phyloP scores from a whole-genome alignment of 2,329 filamentous ascomycete species.

The Arthroderma uncinatum region DNA sequence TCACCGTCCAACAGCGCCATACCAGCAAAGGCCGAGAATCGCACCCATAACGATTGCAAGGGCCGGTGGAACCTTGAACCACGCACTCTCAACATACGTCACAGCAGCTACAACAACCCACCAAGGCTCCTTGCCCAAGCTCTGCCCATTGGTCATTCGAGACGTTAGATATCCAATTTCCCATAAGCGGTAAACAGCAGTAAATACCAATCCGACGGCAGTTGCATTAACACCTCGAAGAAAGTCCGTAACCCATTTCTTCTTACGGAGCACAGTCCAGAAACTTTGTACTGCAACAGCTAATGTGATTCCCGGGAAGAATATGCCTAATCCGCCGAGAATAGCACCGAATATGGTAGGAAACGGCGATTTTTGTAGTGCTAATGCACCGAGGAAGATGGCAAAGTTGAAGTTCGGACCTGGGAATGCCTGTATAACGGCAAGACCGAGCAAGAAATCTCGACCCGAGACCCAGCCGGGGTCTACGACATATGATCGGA shows the following conservation, averaged over 20 bases:
- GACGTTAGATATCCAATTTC: constrained; percentile 50
- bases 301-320: constrained; percentile 28
- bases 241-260: constrained; percentile 38
- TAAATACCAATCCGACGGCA: constrained; percentile 52
- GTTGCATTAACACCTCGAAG: constrained; percentile 49
- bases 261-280: constrained; percentile 42
- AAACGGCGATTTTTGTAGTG: constrained; percentile 28
- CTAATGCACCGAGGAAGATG: constrained; percentile 46
- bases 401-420: constrained; percentile 45
- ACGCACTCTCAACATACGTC: constrained; percentile 38
- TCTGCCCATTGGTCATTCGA: constrained; percentile 39
- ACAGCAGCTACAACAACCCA: constrained; percentile 51
- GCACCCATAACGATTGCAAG: constrained; percentile 38
- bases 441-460: constrained; percentile 62
- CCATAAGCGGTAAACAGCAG: constrained; percentile 53
- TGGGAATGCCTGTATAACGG: constrained; percentile 59
- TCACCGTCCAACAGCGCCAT: constrained; percentile 30
- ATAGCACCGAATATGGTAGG: constrained; percentile 39
- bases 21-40: constrained; percentile 39
- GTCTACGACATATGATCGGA: constrained; percentile 51
- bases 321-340: constrained; percentile 39
- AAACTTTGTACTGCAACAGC: constrained; percentile 36
- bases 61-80: constrained; percentile 37
- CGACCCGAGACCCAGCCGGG: constrained; percentile 59
- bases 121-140: constrained; percentile 49